Evolutionary conservation across 2,329 filamentous ascomycete genomes (phyloP).

Genomic region (Myriangium duriaei): DNA sequence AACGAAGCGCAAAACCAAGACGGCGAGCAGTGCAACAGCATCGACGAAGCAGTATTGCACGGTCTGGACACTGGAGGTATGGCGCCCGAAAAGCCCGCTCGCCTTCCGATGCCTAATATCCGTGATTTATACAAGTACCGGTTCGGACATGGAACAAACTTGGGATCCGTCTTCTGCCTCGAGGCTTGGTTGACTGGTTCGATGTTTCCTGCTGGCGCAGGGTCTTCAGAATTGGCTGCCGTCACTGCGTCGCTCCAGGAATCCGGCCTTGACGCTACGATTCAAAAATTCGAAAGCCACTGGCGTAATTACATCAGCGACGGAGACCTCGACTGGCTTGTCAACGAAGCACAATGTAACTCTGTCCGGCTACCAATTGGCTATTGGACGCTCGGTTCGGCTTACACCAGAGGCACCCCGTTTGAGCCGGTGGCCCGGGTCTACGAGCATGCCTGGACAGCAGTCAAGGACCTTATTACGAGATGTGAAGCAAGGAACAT

Average conservation of each 20-base stretch:
- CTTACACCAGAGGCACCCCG: conserved; percentile 38
- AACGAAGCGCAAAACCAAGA: no score
- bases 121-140: conserved; percentile 41
- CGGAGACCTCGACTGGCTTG: conserved; percentile 41
- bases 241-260: conserved; percentile 35
- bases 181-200: conserved; percentile 44
- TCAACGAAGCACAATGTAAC: conserved; percentile 40
- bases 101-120: conserved; percentile 27
- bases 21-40: not conserved
- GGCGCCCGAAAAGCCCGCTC: conserved; percentile 14
- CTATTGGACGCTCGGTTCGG: conserved; percentile 43
- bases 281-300: conserved; percentile 40
- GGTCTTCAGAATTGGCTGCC: conserved; percentile 40
- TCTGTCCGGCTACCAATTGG: conserved; percentile 49
- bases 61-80: no score
- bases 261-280: conserved; percentile 37
- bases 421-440: conserved; percentile 38
- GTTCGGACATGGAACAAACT: conserved; percentile 47
- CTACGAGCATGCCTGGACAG: conserved; percentile 42
- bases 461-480: conserved; percentile 35
- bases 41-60: not conserved
- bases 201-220: conserved; percentile 34
- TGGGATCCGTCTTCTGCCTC: conserved; percentile 48
- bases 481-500: conserved; percentile 38
- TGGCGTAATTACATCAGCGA: conserved; percentile 41